A percentile compares a stretch with the other conserved stretches of the same genome.
Conservation (phyloP, 2,329 filamentous ascomycete genomes). For the Fusarium luffae region DNA sequence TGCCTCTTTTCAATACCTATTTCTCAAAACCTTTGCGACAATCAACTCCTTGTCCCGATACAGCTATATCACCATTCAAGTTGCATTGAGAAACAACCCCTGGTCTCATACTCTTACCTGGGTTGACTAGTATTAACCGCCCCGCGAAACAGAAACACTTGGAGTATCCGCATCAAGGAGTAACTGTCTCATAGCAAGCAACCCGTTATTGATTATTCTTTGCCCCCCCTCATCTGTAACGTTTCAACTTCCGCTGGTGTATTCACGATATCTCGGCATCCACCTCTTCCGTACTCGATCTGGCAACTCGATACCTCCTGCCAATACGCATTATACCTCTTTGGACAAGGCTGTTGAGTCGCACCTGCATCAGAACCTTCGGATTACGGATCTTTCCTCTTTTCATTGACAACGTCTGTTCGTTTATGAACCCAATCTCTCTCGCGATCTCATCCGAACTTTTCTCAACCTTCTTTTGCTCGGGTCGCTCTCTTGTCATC, state of each 20-base stretch:
- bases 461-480: slow-evolving; percentile 32
- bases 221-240: slow-evolving; percentile 32
- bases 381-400: slow-evolving; percentile 29
- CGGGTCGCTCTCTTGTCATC: slow-evolving; percentile 40
- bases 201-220: slow-evolving; percentile 14
- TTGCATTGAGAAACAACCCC: slow-evolving; percentile 19
- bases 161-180: slow-evolving; percentile 11
- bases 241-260: slow-evolving; percentile 42
- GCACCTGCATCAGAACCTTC: slow-evolving; percentile 29
- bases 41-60: slow-evolving; percentile 21
- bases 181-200: slow-evolving; percentile 41
- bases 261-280: slow-evolving; percentile 32
- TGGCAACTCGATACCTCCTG: slow-evolving; percentile 28
- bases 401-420: neutral
- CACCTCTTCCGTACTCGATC: slow-evolving; percentile 29
- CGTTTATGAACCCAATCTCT: slow-evolving; percentile 39
- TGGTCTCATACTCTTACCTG: neutral
- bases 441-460: slow-evolving; percentile 23
- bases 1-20: neutral
- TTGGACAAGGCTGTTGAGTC: slow-evolving; percentile 19
- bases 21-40: slow-evolving; percentile 27
- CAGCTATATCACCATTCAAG: slow-evolving; percentile 21
- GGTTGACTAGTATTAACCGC: slow-evolving; percentile 4
- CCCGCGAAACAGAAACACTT: slow-evolving; percentile 40
- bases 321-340: slow-evolving; percentile 15